A percentile compares a stretch with the other conserved stretches of the same genome.
Conservation (phyloP, 768 basidiomycete genomes). For the Boletus eberwhitei region DNA sequence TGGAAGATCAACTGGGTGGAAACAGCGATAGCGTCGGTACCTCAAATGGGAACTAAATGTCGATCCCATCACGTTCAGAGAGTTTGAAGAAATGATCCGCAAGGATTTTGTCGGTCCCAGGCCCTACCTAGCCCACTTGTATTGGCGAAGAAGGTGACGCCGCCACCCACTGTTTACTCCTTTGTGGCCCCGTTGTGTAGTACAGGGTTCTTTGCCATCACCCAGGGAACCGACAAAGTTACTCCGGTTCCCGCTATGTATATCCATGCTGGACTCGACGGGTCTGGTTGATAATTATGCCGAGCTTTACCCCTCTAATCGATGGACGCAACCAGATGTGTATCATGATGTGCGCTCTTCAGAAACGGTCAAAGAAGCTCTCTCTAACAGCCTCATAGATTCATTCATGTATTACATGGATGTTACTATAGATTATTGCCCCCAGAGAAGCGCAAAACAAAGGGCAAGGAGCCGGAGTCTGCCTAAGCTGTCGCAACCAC, state of each 20-base stretch:
- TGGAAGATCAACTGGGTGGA: too few species aligned
- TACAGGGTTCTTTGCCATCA: too few species aligned
- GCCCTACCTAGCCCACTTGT: too few species aligned
- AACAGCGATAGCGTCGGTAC: too few species aligned
- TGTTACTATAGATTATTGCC: conserved; percentile 59
- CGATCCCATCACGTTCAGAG: too few species aligned
- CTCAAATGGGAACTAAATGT: too few species aligned
- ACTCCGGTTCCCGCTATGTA: conserved; percentile 52
- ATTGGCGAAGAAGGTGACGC: too few species aligned
- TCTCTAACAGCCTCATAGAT: conserved; percentile 56
- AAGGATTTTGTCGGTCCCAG: too few species aligned
- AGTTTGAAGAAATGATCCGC: too few species aligned
- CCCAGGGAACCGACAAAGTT: conserved; percentile 35
- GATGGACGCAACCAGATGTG: conserved; percentile 74
- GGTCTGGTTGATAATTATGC: conserved; percentile 77
- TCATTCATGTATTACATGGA: conserved; percentile 93
- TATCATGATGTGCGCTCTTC: conserved; percentile 84
- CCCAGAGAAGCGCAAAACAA: conserved; percentile 66
- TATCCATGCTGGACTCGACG: conserved; percentile 91
- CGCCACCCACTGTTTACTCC: too few species aligned
- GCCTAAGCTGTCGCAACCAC: conserved; percentile 62
- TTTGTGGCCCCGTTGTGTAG: too few species aligned
- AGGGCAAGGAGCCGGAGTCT: conserved; percentile 79
- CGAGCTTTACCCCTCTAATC: conserved; percentile 62
- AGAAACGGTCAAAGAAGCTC: conserved; percentile 79